Evolutionary conservation across 768 basidiomycete species (phyloP), one percentile per base, ranked within the genome.

Genomic region (Hortiboletus campestris): DNA sequence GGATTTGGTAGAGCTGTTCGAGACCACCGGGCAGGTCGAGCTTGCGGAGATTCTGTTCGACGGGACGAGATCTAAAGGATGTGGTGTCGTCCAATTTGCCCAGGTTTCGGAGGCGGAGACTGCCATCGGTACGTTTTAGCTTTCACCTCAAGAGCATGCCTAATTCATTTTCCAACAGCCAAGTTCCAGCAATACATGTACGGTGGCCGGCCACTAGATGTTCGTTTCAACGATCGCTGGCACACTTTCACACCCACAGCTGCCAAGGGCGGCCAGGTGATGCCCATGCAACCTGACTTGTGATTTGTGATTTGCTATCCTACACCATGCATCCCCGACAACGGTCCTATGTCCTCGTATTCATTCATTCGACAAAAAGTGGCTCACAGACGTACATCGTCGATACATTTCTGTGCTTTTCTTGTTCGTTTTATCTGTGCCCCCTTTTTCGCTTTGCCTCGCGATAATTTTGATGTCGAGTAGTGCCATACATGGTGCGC

Each of bases 131-230:
- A 58, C 9, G 84, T 19, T 60, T 39, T 10, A 34, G 16, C 46
- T 39, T 20, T 31, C 3, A 13, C 9, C 46, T 19, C 4, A 20
- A 39, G 51, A 19, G 6, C 16, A 34, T 39, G 35, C 6, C 31
- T 59, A 20, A 66, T 13, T 6, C 29, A 13, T 22, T 12, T 22
- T 29, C 31, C 53, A 40, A 22, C 56, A 84, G 91, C 93, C 51
- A 98, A 97, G 74, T 98, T 98, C 81, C 91, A 91, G 68, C 85
- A 88, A 29, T 98, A 98, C 65, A 87, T 94, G 84, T 97, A 97
- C 63, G 94, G 94, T 59, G 94, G 94, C 16, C 77, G 94, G 43
- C 94, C 94, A 35, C 34, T 58, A 88, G 94, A 95, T 65, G 94
- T 97, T 35, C 86, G 91, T 59, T 96, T 93, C 83, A 97, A 96